Percentiles rank a stretch among this genome's conserved stretches.
Conservation (phyloP, 2,329 filamentous ascomycete genomes). For the Alternaria consortialis region DNA sequence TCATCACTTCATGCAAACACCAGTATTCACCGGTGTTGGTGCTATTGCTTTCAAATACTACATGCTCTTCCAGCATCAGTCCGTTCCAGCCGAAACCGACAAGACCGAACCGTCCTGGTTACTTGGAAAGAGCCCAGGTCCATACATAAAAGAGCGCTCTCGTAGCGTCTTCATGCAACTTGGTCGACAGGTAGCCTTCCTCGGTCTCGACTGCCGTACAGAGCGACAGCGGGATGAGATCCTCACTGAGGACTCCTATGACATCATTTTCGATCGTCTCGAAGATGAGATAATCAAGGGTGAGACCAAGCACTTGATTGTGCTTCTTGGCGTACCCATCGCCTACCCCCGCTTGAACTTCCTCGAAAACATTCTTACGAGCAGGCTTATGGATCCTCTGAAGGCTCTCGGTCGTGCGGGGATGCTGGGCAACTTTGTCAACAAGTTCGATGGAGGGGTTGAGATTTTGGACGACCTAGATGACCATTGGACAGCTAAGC, state of each 20-base stretch:
- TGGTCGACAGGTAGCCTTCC: constrained; percentile 78
- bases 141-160: constrained; percentile 88
- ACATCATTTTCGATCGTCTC: constrained; percentile 85
- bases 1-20: constrained; percentile 87
- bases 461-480: constrained; percentile 93
- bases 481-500: constrained; percentile 97
- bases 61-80: constrained; percentile 98
- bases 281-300: constrained; percentile 82
- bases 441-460: constrained; percentile 89
- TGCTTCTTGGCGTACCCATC: constrained; percentile 77
- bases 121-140: constrained; percentile 79
- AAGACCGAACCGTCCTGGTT: constrained; percentile 90
- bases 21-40: constrained; percentile 88
- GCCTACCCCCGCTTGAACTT: constrained; percentile 61
- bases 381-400: constrained; percentile 83
- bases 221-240: constrained; percentile 87
- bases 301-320: constrained; percentile 87
- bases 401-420: constrained; percentile 88
- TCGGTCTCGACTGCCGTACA: constrained; percentile 90
- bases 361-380: constrained; percentile 77
- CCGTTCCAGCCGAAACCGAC: constrained; percentile 80
- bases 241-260: constrained; percentile 80
- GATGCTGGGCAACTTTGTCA: constrained; percentile 79
- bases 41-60: constrained; percentile 98
- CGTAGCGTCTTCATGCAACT: constrained; percentile 86